Conservation (phyloP, 2,329 filamentous ascomycete species). For the Fusarium gaditjirri region DNA sequence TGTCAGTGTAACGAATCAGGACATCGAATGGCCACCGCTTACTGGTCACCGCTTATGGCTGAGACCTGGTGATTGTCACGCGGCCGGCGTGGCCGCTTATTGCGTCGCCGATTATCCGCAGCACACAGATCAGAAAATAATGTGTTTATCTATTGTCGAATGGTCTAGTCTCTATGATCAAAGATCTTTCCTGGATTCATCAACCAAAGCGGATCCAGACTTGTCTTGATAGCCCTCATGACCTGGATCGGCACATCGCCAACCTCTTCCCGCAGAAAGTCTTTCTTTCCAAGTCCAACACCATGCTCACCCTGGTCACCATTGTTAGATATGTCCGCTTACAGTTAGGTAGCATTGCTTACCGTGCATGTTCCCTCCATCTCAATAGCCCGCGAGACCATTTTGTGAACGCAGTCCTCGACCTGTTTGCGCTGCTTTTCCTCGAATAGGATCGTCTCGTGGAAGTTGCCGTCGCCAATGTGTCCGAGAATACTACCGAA, state of each 20-base stretch:
- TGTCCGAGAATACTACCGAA: conserved; percentile 91
- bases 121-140: fast-evolving
- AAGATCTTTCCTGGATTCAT: conserved; percentile 90
- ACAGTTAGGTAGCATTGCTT: neutral
- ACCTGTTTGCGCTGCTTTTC: conserved; percentile 79
- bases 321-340: fast-evolving
- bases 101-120: neutral
- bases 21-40: neutral
- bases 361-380: conserved; percentile 92
- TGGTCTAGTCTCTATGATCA: neutral
- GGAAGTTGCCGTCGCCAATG: conserved; percentile 94
- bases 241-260: conserved; percentile 81
- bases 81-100: neutral
- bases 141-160: fast-evolving
- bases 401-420: conserved; percentile 83
- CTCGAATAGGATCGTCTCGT: conserved; percentile 91
- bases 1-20: fast-evolving
- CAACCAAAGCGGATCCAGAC: conserved; percentile 86
- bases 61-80: neutral
- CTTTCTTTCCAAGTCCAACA: conserved; percentile 87
- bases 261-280: conserved; percentile 80
- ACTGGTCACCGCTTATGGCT: neutral
- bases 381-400: conserved; percentile 88
- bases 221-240: conserved; percentile 83
- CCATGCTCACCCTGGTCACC: conserved; percentile 75